Conservation (phyloP, 768 basidiomycete species). For the Zangia roseola region DNA sequence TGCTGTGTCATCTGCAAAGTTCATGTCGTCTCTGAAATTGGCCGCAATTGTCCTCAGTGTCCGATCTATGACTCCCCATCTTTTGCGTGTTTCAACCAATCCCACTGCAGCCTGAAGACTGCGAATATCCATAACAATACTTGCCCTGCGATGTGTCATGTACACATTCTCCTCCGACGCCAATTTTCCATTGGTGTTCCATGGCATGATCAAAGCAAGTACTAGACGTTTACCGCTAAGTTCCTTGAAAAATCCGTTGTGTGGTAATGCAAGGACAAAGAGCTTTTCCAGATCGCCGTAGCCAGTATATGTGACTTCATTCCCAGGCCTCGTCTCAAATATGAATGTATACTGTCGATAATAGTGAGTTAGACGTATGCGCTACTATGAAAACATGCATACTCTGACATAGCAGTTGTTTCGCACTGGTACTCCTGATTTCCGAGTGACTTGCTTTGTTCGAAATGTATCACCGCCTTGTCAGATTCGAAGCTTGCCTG, state of each 20-base stretch:
- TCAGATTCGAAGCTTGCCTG: slow-evolving; percentile 26
- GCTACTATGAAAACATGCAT: slow-evolving; percentile 1
- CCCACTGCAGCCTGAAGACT: slow-evolving; percentile 16
- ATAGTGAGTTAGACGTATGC: too few species aligned
- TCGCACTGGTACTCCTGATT: not conserved
- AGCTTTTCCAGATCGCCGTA: slow-evolving; percentile 19
- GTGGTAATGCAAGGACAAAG: slow-evolving; percentile 10
- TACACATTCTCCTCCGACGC: not conserved
- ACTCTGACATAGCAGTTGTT: slow-evolving; percentile 12
- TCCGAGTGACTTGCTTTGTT: not conserved
- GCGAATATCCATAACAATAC: slow-evolving; percentile 13
- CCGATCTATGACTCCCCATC: slow-evolving; percentile 20
- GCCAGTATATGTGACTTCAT: slow-evolving; percentile 11
- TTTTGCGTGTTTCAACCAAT: slow-evolving; percentile 7
- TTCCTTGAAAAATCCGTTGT: not conserved
- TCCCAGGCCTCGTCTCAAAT: not conserved
- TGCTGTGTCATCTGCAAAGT: too few species aligned
- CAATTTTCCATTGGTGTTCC: not conserved
- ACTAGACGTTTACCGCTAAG: slow-evolving; percentile 5
- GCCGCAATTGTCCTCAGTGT: too few species aligned
- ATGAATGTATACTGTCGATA: slow-evolving; percentile 4
- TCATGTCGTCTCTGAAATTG: too few species aligned
- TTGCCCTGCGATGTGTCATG: not conserved
- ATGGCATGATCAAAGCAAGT: slow-evolving; percentile 17
- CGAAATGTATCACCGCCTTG: slow-evolving; percentile 28